These are phyloP conservation scores for Penicillium sp. DNA, from an alignment of 2,329 filamentous ascomycete genomes.

Conservation along the genomic window DNA sequence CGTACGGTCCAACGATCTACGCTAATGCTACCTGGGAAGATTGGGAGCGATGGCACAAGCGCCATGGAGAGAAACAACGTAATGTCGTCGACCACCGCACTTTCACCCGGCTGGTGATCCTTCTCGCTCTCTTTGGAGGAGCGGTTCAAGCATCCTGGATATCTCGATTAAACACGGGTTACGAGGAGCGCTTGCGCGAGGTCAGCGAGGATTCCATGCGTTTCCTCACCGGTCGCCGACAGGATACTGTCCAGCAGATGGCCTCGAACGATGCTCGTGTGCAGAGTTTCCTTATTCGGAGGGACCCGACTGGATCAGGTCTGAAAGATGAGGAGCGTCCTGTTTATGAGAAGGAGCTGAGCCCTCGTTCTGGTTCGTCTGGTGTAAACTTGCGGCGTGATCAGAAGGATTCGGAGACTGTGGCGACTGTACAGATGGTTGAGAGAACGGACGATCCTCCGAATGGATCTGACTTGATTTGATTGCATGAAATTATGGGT, in stretches of 20 bases:
- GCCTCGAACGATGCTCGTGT: slow-evolving; percentile 58
- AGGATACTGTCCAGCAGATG: slow-evolving; percentile 48
- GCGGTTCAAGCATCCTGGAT: slow-evolving; percentile 68
- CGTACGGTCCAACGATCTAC: slow-evolving; percentile 46
- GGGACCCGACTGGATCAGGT: slow-evolving; percentile 54
- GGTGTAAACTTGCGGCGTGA: neutral
- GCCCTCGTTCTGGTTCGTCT: slow-evolving; percentile 12
- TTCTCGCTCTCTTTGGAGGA: slow-evolving; percentile 64
- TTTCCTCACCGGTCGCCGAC: slow-evolving; percentile 50
- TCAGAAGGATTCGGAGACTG: neutral
- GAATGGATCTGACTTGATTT: neutral
- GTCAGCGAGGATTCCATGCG: slow-evolving; percentile 61
- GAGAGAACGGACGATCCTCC: neutral
- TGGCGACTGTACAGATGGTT: neutral
- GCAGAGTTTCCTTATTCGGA: slow-evolving; percentile 67
- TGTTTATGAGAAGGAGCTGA: slow-evolving; percentile 37
- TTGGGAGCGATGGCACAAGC: slow-evolving; percentile 76
- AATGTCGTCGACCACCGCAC: slow-evolving; percentile 69
- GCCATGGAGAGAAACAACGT: slow-evolving; percentile 40
- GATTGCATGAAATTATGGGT: neutral
- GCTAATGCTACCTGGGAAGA: slow-evolving; percentile 96
- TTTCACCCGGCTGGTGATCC: slow-evolving; percentile 68
- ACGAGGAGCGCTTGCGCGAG: slow-evolving; percentile 62
- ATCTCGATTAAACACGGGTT: slow-evolving; percentile 55
- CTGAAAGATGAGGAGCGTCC: slow-evolving; percentile 42